Conservation (phyloP, 2,329 filamentous ascomycete genomes). For the Monosporascus sp. region DNA sequence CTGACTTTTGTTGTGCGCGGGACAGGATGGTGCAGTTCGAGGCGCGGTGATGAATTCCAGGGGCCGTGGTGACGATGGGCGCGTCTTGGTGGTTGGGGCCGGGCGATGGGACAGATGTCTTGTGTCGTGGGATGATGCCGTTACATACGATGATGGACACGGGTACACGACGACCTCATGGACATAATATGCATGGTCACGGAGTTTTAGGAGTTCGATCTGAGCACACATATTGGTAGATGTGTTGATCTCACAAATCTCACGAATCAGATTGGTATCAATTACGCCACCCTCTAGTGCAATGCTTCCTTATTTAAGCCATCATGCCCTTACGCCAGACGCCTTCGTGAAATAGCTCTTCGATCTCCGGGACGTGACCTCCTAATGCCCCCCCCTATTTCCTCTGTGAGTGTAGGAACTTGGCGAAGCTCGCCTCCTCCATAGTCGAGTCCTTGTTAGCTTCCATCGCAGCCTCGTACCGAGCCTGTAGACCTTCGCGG, state of each 20-base stretch:
- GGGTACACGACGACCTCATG: background rate
- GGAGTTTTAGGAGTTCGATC: background rate
- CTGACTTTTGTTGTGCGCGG: slow-evolving; percentile 2
- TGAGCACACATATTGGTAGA: background rate
- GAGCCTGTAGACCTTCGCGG: slow-evolving; percentile 62
- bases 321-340: background rate
- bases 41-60: slow-evolving; percentile 58
- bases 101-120: background rate
- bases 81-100: background rate
- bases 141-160: background rate
- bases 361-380: background rate
- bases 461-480: slow-evolving; percentile 72
- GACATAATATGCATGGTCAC: background rate
- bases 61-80: background rate
- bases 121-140: background rate
- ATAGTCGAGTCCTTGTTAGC: slow-evolving; percentile 48
- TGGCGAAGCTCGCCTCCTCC: slow-evolving; percentile 57
- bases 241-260: background rate
- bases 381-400: slow-evolving; percentile 7
- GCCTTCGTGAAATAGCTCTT: background rate
- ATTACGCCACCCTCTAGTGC: background rate
- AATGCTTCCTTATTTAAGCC: background rate
- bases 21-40: slow-evolving; percentile 96
- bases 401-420: slow-evolving; percentile 48
- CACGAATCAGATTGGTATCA: background rate